Evolutionary conservation across 2,329 filamentous ascomycete genomes (phyloP).

Genomic region (Xylariaceae sp.): DNA sequence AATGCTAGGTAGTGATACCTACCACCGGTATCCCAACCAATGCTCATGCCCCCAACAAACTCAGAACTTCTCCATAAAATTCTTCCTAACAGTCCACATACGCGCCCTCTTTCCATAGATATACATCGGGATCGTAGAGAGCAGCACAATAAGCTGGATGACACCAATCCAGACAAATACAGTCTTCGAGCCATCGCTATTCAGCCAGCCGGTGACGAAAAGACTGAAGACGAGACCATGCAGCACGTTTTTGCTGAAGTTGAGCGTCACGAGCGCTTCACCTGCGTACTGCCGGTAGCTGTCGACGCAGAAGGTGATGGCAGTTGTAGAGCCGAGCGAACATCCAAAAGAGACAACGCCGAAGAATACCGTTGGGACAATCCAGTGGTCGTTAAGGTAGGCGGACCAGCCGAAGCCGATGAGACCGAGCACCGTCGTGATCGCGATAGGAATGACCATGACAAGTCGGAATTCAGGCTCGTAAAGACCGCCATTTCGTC

Average conservation of each 20-base stretch:
- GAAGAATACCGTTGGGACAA: constrained; percentile 90
- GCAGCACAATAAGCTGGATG: constrained; percentile 72
- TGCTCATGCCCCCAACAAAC: not conserved
- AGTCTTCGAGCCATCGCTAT: constrained; percentile 64
- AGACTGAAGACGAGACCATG: constrained; percentile 85
- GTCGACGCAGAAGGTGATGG: constrained; percentile 92
- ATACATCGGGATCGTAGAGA: constrained; percentile 84
- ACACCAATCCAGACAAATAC: constrained; percentile 81
- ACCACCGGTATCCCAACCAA: not conserved
- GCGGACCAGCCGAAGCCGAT: constrained; percentile 98
- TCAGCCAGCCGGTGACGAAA: constrained; percentile 83
- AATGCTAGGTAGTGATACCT: not conserved
- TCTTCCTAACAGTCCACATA: constrained; percentile 90
- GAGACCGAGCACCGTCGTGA: constrained; percentile 76
- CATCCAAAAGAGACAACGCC: constrained; percentile 90
- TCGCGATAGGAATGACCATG: constrained; percentile 74
- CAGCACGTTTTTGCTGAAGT: constrained; percentile 90
- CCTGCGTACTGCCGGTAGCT: constrained; percentile 90
- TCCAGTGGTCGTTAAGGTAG: constrained; percentile 69
- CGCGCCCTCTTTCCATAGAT: constrained; percentile 84
- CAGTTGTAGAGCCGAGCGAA: constrained; percentile 79
- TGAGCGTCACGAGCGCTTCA: constrained; percentile 88
- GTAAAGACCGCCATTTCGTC: constrained; percentile 86
- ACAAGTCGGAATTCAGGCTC: constrained; percentile 90
- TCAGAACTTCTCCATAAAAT: constrained; percentile 72